Conservation (phyloP, 306 rosid genomes). For the Begonia peltatifolia region DNA sequence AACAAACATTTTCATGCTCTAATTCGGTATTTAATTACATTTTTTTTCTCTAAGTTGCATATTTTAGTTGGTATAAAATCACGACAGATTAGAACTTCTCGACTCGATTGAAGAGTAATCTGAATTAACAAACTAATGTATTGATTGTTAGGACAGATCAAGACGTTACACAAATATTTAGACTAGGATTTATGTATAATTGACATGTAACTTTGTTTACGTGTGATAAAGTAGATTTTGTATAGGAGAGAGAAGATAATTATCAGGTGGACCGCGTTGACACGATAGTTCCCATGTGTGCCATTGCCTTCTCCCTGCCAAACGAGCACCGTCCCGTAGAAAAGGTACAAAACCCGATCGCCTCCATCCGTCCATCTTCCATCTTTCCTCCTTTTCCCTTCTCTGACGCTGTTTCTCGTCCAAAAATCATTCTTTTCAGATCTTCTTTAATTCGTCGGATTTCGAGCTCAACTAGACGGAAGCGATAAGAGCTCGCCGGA, state of each 20-base stretch:
- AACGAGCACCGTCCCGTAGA: neutral
- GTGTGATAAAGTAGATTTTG: neutral
- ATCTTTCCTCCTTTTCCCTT: conserved; percentile 1
- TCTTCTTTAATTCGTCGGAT: conserved; percentile 1
- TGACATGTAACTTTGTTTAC: too few species aligned
- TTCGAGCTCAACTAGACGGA: neutral
- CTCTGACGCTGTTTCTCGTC: neutral
- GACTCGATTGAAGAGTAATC: too few species aligned
- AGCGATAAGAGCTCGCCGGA: neutral
- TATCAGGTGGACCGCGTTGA: neutral
- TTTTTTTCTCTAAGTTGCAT: too few species aligned
- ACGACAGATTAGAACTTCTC: too few species aligned
- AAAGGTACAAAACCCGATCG: neutral
- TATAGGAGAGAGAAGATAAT: neutral
- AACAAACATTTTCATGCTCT: too few species aligned
- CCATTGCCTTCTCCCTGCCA: conserved; percentile 10
- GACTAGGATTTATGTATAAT: too few species aligned
- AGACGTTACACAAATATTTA: too few species aligned
- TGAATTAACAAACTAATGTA: too few species aligned
- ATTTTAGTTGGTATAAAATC: too few species aligned
- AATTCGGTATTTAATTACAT: too few species aligned
- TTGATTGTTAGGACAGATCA: too few species aligned
- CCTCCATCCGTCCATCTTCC: neutral
- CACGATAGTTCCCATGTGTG: conserved; percentile 6
- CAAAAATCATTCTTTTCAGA: neutral